Base-by-base conservation (phyloP, 2,329 filamentous ascomycete genomes). In the Cladosporium halotolerans region DNA sequence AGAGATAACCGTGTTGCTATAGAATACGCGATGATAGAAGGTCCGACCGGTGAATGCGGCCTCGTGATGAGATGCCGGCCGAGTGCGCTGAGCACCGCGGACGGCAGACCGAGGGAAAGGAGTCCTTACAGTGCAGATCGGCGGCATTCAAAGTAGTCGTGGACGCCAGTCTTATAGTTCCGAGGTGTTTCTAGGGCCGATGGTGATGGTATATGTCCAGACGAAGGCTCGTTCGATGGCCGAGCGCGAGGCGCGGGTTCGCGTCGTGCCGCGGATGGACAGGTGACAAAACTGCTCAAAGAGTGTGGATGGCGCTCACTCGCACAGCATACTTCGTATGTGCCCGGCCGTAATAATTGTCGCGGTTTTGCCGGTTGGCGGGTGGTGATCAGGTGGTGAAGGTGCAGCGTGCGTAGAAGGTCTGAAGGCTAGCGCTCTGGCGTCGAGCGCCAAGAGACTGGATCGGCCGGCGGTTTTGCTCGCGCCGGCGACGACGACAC, bases 321-420 rank as follows among this genome's bases (percentile, higher is more conserved):
- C 71, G 82, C 80, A 77, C 73, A 80, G 78, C 79, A 82, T 82
- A 72, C 68, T 73, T 71, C 70, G 73, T 45, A 28, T 57, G 61
- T 59, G 59, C 58, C 59, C 62, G 60, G 58, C 45, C 54, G 57
- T 53, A 55, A 47, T 16, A 41, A 51, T 51, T 41, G 47, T 51
- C 52, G 47, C 42, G 43, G 46, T 49, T 42, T 39, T 43, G 53
- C 39, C 28, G 56, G 51, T 48, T 28, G 23, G 23, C 23, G 23
- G 23, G 23, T 28, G 23, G 23, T 28, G 23, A 28, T 28, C 23
- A 28, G 7, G 23, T 28, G 23, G 23, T 28, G 23, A 28, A 16
- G 40, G 18, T 11, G 34, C 19, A 33, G 18, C 28, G 42, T n/a
- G 28, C 33, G 42, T 45, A 18, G 42, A 32, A 14, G 34, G 34